Percentiles rank a stretch among this genome's conserved stretches.
phyloP scores from a whole-genome alignment of 805 yeast genomes.

The Metschnikowia bowlesiae region DNA sequence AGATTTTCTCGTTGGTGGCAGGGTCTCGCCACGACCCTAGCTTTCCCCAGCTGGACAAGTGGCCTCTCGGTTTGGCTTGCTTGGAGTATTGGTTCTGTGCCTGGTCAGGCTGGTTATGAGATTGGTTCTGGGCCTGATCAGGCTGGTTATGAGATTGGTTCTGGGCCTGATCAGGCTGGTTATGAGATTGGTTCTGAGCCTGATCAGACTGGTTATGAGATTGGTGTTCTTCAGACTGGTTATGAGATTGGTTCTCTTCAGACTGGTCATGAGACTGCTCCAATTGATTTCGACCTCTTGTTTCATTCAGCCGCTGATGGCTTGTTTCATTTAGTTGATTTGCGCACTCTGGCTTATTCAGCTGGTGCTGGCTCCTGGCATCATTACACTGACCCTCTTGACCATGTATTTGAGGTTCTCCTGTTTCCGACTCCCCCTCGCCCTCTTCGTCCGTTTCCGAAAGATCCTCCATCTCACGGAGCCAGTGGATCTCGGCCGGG shows the following conservation, averaged over 20 bases:
- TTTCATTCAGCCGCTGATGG: too few species aligned
- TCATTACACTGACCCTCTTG: neutral
- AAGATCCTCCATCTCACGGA: slow-evolving; percentile 51
- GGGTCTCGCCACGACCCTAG: slow-evolving; percentile 36
- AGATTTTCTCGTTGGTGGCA: slow-evolving; percentile 42
- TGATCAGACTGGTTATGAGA: too few species aligned
- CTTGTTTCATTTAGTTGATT: too few species aligned
- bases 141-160: too few species aligned
- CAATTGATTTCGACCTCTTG: too few species aligned
- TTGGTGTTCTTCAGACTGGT: too few species aligned
- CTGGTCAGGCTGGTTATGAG: neutral
- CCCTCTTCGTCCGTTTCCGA: slow-evolving; percentile 48
- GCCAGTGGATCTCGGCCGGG: slow-evolving; percentile 57
- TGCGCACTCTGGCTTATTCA: too few species aligned
- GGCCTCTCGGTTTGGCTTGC: too few species aligned
- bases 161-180: too few species aligned
- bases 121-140: neutral
- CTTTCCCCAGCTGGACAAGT: slow-evolving; percentile 33
- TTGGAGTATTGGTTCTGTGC: neutral
- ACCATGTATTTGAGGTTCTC: slow-evolving; percentile 25
- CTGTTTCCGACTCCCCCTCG: slow-evolving; percentile 8
- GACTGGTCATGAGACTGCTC: too few species aligned
- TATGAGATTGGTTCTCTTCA: too few species aligned
- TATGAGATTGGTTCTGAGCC: too few species aligned
- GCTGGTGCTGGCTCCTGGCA: neutral